phyloP scores from a whole-genome alignment of 345 rosid genomes.

The Populus simonii region DNA sequence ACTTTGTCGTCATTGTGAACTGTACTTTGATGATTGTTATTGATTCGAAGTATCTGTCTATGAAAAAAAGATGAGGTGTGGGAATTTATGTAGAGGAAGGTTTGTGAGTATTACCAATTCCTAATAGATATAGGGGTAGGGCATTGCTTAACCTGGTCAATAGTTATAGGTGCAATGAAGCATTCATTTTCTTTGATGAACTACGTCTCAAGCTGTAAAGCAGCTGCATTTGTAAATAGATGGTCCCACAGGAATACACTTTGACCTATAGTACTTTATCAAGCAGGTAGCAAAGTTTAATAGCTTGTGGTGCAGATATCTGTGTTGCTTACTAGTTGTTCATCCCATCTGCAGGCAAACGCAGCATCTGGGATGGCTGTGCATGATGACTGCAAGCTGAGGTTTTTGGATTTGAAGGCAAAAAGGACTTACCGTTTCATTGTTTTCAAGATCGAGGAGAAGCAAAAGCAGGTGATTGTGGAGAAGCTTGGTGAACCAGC shows the following conservation, averaged over 20 bases:
- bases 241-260: background rate
- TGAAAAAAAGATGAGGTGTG: background rate
- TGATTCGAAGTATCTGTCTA: background rate
- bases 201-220: background rate
- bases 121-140: background rate
- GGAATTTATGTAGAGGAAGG: background rate
- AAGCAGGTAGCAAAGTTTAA: background rate
- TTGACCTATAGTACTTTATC: background rate
- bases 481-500: constrained; percentile 65
- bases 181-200: background rate
- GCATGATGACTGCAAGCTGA: constrained; percentile 73
- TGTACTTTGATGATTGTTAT: background rate
- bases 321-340: background rate
- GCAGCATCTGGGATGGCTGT: constrained; percentile 74
- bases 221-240: background rate
- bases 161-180: background rate
- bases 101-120: background rate
- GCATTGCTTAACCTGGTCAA: background rate
- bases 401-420: constrained; percentile 57
- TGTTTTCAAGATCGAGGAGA: constrained; percentile 63
- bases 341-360: constrained; percentile 39
- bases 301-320: background rate
- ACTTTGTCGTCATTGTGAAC: background rate
- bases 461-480: constrained; percentile 64
- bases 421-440: constrained; percentile 61